phyloP scores from a whole-genome alignment of 208 protist species.

The Phytomonas sp. region DNA sequence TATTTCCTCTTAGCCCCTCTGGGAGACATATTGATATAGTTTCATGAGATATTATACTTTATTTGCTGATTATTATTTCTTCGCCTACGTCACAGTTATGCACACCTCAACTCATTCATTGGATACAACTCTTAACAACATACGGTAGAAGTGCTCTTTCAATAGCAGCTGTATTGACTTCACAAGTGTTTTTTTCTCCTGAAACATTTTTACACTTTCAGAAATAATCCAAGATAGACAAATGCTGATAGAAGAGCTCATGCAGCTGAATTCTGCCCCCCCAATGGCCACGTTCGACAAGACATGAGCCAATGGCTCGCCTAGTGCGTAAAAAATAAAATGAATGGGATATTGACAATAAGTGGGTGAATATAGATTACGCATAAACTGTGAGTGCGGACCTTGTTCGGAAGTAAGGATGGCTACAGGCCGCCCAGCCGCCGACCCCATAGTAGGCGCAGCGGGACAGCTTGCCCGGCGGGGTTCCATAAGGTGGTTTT shows the following conservation, averaged over 20 bases:
- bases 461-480: not conserved
- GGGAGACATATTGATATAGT: not conserved
- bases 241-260: not conserved
- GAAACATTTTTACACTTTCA: not conserved
- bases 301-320: not conserved
- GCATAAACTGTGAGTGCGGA: not conserved
- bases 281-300: not conserved
- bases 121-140: not conserved
- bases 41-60: not conserved
- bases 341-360: not conserved
- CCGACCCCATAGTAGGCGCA: not conserved
- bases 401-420: not conserved
- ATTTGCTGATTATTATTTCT: not conserved
- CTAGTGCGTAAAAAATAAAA: not conserved
- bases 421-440: too few species aligned
- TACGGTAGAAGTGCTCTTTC: not conserved
- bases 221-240: not conserved
- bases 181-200: not conserved
- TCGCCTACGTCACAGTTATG: not conserved
- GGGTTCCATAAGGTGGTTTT: not conserved
- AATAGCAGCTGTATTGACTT: not conserved
- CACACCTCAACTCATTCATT: not conserved
- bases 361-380: not conserved
- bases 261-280: not conserved
- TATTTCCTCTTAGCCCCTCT: not conserved